Base-by-base conservation (phyloP, 2,329 filamentous ascomycete species). In the Dactylellina leptospora region DNA sequence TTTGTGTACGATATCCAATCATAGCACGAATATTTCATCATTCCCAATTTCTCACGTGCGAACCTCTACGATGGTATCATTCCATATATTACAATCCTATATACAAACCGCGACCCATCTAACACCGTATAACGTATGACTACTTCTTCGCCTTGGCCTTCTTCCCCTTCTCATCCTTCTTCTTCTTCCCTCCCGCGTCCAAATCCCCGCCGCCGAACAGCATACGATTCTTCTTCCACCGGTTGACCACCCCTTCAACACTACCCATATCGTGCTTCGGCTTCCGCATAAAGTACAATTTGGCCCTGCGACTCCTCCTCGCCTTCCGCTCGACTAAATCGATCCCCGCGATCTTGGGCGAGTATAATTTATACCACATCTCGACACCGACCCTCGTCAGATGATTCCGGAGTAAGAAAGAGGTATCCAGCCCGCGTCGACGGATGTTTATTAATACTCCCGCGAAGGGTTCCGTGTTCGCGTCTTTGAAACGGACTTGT, bases 291-390 rank as follows among this genome's bases (percentile, higher is more conserved):
- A 93, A 97, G 77, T 91, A 96, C 80, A 99, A 83, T 76, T 92
- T 85, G 23, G 93, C 93, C 77, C 95, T 87, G 79, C 93, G 88
- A 75, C 92, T 91, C 80, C 92, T 87, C 88, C 92, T 95, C 61
- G 63, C 73, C 74, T 87, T 85, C 77, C 93, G 85, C 86, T 96
- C 91, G 80, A 97, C 90, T 77, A 99, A 89, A 82, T 99, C 93
- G 78, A 99, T 92, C 74, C 91, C 91, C 79, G 90, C 87, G 28
- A 97, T 89, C 78, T 91, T 90, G 72, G 93, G 93, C 78, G 87
- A 91, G 83, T 95, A 97, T 69, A 97, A 84, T 84, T 99, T 99
- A 81, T 90, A 92, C 88, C 92, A 96, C 91, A 96, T 95, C 85
- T 99, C 95, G 71, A 96, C 91, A 72, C 91, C 91, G 4, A 96